These are phyloP conservation scores for Lasiodiplodia gonubiensis DNA, from an alignment of 2,329 filamentous ascomycete species.

Conservation along the genomic window DNA sequence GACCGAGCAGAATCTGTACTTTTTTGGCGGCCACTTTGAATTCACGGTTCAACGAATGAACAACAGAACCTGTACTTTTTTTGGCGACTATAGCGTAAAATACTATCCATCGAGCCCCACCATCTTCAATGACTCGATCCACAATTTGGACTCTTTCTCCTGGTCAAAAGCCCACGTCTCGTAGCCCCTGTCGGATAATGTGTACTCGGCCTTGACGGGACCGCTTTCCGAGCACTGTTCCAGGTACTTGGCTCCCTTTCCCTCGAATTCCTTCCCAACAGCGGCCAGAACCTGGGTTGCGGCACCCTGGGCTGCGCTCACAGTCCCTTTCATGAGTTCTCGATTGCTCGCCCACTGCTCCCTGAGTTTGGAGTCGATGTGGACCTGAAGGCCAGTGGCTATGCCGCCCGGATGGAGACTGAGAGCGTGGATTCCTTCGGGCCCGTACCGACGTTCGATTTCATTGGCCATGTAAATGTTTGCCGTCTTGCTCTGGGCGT, in stretches of 20 bases:
- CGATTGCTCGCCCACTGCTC: conserved; percentile 59
- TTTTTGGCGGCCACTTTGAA: neutral
- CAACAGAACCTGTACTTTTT: neutral
- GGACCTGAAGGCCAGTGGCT: conserved; percentile 49
- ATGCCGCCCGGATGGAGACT: conserved; percentile 42
- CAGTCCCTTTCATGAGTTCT: neutral
- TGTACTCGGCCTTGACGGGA: conserved; percentile 28
- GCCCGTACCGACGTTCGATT: conserved; percentile 13
- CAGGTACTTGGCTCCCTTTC: conserved; percentile 44
- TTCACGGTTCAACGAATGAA: neutral
- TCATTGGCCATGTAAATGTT: conserved; percentile 39
- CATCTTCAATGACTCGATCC: conserved; percentile 32
- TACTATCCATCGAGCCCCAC: conserved; percentile 30
- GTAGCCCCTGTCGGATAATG: conserved; percentile 26
- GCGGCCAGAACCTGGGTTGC: conserved; percentile 55
- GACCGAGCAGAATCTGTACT: neutral
- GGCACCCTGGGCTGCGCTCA: conserved; percentile 29
- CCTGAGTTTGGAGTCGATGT: conserved; percentile 54
- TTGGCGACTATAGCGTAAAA: too few relatives aligned
- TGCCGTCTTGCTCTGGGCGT: conserved; percentile 35
- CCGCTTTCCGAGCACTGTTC: conserved; percentile 47
- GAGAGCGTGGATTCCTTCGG: conserved; percentile 36
- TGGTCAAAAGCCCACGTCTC: conserved; percentile 28
- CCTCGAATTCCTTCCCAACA: conserved; percentile 28
- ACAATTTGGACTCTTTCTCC: conserved; percentile 25